Evolutionary conservation across 192 early-diverging fungal species (phyloP).

Genomic region (Backusella parvicylindrica): DNA sequence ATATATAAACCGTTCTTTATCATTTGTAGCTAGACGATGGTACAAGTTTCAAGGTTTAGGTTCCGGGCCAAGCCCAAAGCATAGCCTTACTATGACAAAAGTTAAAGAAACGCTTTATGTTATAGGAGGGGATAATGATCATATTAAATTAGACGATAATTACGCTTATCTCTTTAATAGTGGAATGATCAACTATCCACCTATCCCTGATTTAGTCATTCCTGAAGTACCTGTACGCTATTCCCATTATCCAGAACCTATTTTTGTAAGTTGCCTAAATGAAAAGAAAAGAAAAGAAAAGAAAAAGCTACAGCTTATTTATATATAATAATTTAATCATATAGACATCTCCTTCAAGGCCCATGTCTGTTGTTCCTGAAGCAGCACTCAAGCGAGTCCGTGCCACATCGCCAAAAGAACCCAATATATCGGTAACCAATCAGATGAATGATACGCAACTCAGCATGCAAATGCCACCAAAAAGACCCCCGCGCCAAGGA

Average conservation of each 20-base stretch:
- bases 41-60: constrained; percentile 42
- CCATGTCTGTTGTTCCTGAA: constrained; percentile 17
- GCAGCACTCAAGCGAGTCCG: constrained; percentile 12
- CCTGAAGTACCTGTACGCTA: background rate
- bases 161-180: constrained; percentile 40
- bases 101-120: constrained; percentile 44
- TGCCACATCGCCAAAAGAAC: constrained; percentile 14
- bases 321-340: background rate
- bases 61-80: constrained; percentile 34
- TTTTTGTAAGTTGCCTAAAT: background rate
- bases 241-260: background rate
- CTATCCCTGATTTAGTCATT: constrained; percentile 6
- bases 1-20: background rate
- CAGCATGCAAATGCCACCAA: background rate
- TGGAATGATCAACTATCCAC: constrained; percentile 45
- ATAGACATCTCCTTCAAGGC: constrained; percentile 3
- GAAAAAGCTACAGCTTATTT: background rate
- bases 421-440: background rate
- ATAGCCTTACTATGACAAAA: constrained; percentile 40
- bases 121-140: constrained; percentile 47
- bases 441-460: background rate
- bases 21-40: constrained; percentile 34
- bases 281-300: background rate
- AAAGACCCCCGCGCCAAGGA: background rate
- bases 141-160: constrained; percentile 10